Conservation (phyloP, 2,329 filamentous ascomycete species). For the Trichoderma hamatum region DNA sequence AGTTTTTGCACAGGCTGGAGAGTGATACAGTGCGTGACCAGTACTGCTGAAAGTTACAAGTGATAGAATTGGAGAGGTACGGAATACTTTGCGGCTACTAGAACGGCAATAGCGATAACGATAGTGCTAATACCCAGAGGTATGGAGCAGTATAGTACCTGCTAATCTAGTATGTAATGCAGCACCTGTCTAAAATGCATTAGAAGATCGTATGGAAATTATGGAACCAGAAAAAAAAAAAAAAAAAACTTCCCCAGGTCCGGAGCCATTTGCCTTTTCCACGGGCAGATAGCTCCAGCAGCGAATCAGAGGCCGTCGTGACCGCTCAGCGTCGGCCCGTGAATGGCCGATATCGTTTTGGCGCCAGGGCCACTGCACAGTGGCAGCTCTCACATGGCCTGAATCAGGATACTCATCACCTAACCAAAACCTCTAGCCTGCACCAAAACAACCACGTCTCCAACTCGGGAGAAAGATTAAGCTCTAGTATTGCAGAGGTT, state of each 20-base stretch:
- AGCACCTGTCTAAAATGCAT: background rate
- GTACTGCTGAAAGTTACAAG: background rate
- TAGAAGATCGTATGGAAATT: background rate
- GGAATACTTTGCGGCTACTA: background rate
- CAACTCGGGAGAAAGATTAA: slow-evolving; percentile 25
- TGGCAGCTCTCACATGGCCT: background rate
- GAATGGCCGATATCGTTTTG: slow-evolving; percentile 30
- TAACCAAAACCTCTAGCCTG: slow-evolving; percentile 18
- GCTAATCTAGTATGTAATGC: background rate
- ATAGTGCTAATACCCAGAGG: background rate
- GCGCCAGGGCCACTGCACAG: background rate
- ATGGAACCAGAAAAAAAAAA: background rate
- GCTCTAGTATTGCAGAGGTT: background rate
- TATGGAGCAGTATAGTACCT: background rate
- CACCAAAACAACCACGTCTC: background rate
- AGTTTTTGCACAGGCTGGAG: background rate
- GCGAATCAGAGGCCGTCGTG: slow-evolving; percentile 27
- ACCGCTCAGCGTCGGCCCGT: slow-evolving; percentile 31
- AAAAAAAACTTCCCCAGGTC: background rate
- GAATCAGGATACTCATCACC: background rate
- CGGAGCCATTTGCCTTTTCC: background rate
- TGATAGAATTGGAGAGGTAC: background rate
- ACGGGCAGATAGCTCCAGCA: background rate
- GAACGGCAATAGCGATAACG: background rate
- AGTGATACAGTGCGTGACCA: background rate